Conservation (phyloP, 2,329 filamentous ascomycete species). For the Trichoderma sp. region DNA sequence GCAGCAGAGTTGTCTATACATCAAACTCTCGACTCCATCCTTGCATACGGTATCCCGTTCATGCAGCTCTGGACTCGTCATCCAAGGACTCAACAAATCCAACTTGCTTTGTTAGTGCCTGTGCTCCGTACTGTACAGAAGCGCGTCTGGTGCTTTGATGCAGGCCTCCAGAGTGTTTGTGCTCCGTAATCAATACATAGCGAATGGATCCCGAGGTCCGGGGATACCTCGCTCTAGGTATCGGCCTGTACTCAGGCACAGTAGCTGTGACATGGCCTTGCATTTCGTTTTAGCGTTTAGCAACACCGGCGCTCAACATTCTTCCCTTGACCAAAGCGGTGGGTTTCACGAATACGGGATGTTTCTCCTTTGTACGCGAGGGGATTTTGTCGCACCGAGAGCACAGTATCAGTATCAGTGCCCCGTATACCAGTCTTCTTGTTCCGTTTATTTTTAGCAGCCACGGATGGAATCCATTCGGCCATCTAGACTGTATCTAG, state of each 20-base stretch:
- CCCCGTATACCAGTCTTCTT: too few relatives aligned
- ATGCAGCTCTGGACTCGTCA: not conserved
- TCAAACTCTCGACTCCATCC: conserved; percentile 1
- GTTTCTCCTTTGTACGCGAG: conserved; percentile 2
- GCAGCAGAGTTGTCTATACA: not conserved
- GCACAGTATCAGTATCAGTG: not conserved
- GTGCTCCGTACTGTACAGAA: not conserved
- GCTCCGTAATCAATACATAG: too few relatives aligned
- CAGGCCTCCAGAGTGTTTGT: not conserved
- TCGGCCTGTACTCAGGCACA: too few relatives aligned
- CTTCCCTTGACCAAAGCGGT: not conserved
- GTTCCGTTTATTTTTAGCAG: conserved; percentile 10
- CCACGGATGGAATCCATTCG: not conserved
- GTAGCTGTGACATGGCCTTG: not conserved
- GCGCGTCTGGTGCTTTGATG: not conserved
- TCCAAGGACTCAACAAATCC: not conserved
- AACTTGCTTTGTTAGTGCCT: not conserved
- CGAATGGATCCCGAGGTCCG: not conserved
- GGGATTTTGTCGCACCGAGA: not conserved
- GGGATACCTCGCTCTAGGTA: not conserved
- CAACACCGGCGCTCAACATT: not conserved
- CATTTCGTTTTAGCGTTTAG: not conserved
- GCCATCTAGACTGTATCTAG: too few relatives aligned
- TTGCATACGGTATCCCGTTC: not conserved
- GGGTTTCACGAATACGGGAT: conserved; percentile 16